Conservation (phyloP, 768 basidiomycete genomes). For the Kwoniella sp. region DNA sequence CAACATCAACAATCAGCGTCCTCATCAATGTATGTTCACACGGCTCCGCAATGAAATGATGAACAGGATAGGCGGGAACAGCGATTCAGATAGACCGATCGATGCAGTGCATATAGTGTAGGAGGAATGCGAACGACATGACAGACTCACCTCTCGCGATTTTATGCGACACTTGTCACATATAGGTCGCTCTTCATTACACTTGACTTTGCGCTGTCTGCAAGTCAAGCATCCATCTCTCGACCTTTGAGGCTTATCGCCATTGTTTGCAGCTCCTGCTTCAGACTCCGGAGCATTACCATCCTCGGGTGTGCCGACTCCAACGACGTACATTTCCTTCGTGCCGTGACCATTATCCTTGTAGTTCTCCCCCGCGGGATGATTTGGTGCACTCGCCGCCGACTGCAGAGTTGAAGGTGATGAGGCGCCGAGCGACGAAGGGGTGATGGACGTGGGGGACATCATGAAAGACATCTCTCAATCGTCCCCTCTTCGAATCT, state of each 20-base stretch:
- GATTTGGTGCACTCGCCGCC: neutral
- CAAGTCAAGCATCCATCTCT: conserved; percentile 31
- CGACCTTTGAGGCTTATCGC: conserved; percentile 15
- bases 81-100: neutral
- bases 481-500: neutral
- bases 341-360: neutral
- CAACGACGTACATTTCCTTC: neutral
- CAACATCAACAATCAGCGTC: neutral
- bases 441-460: conserved; percentile 1
- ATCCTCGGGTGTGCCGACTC: neutral
- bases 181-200: conserved; percentile 21
- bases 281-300: neutral
- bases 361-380: neutral
- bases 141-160: conserved; percentile 18
- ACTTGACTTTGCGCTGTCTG: conserved; percentile 26
- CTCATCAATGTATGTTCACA: neutral
- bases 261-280: neutral
- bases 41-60: neutral
- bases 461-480: conserved; percentile 1
- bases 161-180: conserved; percentile 30
- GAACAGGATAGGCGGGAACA: neutral
- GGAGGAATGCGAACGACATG: neutral
- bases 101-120: neutral
- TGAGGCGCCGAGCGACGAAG: neutral
- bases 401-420: neutral